Base-by-base conservation (phyloP, 768 basidiomycete species). In the Phlegmacium glaucopus region DNA sequence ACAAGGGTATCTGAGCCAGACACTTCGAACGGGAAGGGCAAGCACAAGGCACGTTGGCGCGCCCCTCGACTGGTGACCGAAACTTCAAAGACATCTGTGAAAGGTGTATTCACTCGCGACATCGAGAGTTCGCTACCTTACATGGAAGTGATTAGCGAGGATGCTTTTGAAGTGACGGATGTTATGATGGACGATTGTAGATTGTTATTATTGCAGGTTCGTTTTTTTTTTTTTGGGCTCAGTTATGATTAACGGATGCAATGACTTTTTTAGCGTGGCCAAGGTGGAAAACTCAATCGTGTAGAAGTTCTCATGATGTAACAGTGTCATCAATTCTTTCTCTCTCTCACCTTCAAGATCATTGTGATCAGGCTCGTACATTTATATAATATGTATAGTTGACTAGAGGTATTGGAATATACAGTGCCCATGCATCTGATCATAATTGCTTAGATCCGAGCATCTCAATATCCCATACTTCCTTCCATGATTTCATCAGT, bases 181-280 rank as follows among this genome's bases (percentile, higher is more conserved):
- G 77, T 76, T 42, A 79, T 79, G 78, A 75, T 79, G 71, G 79
- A 79, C 57, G 77, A 77, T 52, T 70, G 67, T 51, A 59, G 77
- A 48, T 51, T 81, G 42, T 59, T 79, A 47, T 55, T 80, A 42
- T 61, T 79, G 36, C 74, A 75, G 69, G 77, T 78, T 39, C 6
- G 65, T 60, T 47, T 53, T 41, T 26, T 49, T 27, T 10, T 47
- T n/a, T 43, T 39, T 28, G 22, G 42, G 12, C 35, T 15, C 35
- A 42, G 16, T 34, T n/a, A n/a, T 44, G 27, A 13, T 25, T 49
- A 26, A 29, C 15, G 11, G 25, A 39, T 45, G 39, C 41, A 49
- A 45, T 55, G 49, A 51, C 39, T 42, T 34, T 40, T 50, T 49
- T 59, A 75, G 76, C 63, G 74, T 52, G 64, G 67, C 16, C 54